A percentile compares a stretch with the other conserved stretches of the same genome.
These are phyloP conservation scores for Echinosophora koreensis DNA, from an alignment of 306 rosid genomes.

Conservation along the genomic window DNA sequence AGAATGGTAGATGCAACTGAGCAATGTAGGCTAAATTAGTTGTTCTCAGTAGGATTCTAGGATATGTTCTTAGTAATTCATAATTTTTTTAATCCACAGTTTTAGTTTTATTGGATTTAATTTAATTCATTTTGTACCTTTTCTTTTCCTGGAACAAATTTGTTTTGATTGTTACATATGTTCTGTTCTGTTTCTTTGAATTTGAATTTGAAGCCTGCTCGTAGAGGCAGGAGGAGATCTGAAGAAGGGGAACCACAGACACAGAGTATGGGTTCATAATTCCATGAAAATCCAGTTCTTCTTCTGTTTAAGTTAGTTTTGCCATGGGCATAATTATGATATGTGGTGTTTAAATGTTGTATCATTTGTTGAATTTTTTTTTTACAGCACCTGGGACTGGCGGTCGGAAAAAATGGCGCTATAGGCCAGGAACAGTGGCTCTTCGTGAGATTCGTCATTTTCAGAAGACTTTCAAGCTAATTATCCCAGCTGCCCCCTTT, in stretches of 20 bases:
- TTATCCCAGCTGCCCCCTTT: slow-evolving; percentile 77
- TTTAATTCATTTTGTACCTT: neutral
- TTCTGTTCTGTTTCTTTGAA: neutral
- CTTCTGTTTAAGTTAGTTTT: slow-evolving; percentile 15
- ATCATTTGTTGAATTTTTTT: neutral
- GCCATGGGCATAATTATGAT: slow-evolving; percentile 2
- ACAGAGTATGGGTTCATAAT: slow-evolving; percentile 42
- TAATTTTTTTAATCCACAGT: neutral
- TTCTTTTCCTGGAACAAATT: neutral
- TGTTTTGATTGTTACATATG: neutral
- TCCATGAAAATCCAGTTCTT: neutral
- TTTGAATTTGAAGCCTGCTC: slow-evolving; percentile 44
- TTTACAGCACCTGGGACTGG: slow-evolving; percentile 44
- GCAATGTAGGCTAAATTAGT: neutral
- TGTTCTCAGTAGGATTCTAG: neutral
- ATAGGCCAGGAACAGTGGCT: slow-evolving; percentile 70
- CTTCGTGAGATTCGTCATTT: slow-evolving; percentile 77
- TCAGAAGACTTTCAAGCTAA: slow-evolving; percentile 58
- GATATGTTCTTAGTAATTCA: neutral
- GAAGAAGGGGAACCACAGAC: slow-evolving; percentile 22
- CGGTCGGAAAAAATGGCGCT: slow-evolving; percentile 50
- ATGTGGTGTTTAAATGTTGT: slow-evolving; percentile 5
- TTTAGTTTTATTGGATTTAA: neutral
- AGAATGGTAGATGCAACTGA: neutral
- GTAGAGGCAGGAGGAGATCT: neutral